phyloP scores from a whole-genome alignment of 2,329 filamentous ascomycete species.

The Coniella vitis region DNA sequence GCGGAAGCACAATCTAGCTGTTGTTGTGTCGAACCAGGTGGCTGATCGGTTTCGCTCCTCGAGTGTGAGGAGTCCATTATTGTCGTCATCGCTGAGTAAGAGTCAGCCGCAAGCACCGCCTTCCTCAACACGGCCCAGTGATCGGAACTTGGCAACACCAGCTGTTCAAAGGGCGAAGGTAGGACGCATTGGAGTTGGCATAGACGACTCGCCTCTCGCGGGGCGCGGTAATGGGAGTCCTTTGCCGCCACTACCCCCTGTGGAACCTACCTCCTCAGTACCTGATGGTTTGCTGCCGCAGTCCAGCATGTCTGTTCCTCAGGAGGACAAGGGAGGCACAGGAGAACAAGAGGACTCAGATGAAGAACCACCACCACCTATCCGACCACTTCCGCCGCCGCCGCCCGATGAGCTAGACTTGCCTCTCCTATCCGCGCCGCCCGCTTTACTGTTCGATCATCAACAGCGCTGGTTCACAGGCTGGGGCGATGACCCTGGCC shows the following conservation, averaged over 20 bases:
- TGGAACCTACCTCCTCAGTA: slow-evolving; percentile 34
- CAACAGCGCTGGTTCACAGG: slow-evolving; percentile 94
- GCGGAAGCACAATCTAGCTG: slow-evolving; percentile 63
- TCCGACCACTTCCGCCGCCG: slow-evolving; percentile 9
- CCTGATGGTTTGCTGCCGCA: slow-evolving; percentile 26
- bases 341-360: slow-evolving; percentile 4
- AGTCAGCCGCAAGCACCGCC: slow-evolving; percentile 18
- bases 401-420: slow-evolving; percentile 22
- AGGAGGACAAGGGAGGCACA: slow-evolving; percentile 15
- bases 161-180: neutral
- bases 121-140: neutral
- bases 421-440: slow-evolving; percentile 28
- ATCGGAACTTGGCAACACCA: slow-evolving; percentile 7
- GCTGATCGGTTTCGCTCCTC: slow-evolving; percentile 66
- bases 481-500: slow-evolving; percentile 67
- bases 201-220: slow-evolving; percentile 37
- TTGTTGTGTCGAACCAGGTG: slow-evolving; percentile 94
- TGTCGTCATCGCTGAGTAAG: slow-evolving; percentile 17
- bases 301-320: slow-evolving; percentile 26
- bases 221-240: slow-evolving; percentile 34
- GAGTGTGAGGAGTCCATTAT: slow-evolving; percentile 8
- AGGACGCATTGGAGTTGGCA: neutral
- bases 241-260: slow-evolving; percentile 22
- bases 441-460: slow-evolving; percentile 69
- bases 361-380: slow-evolving; percentile 8